A percentile compares a stretch with the other conserved stretches of the same genome.
phyloP scores from a whole-genome alignment of 2,329 filamentous ascomycete genomes.

The Fusarium falciforme region DNA sequence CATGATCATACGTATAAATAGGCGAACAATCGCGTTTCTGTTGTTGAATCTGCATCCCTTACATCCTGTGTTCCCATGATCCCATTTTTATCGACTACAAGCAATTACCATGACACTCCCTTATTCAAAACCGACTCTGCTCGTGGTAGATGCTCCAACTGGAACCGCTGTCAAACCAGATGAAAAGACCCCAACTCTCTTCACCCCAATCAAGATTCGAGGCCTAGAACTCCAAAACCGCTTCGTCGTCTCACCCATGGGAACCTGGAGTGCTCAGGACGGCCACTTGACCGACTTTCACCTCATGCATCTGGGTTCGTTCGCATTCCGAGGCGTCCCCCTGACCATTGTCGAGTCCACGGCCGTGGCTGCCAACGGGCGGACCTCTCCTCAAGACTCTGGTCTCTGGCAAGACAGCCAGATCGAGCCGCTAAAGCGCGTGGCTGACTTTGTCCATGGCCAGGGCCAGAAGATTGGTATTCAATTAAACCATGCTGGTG shows the following conservation, averaged over 20 bases:
- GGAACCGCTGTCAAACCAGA: background rate
- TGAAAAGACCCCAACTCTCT: constrained; percentile 58
- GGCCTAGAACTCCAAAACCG: constrained; percentile 64
- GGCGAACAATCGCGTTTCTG: background rate
- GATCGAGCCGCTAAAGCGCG: constrained; percentile 73
- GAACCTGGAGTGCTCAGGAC: constrained; percentile 65
- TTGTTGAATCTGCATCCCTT: background rate
- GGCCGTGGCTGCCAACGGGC: constrained; percentile 76
- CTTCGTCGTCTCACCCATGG: constrained; percentile 69
- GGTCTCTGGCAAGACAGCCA: constrained; percentile 88
- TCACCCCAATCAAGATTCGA: constrained; percentile 65
- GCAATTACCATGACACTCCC: background rate
- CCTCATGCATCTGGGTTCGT: constrained; percentile 81
- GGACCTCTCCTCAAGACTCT: constrained; percentile 82
- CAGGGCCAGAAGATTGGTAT: constrained; percentile 81
- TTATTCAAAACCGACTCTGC: background rate
- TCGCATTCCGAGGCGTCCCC: constrained; percentile 77
- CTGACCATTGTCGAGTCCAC: constrained; percentile 84
- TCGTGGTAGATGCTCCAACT: background rate
- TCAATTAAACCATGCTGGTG: constrained; percentile 83
- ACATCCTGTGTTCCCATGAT: background rate
- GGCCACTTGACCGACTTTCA: constrained; percentile 84
- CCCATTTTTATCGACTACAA: background rate
- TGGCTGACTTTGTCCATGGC: constrained; percentile 81
- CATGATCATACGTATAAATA: background rate